Conservation (phyloP, 2,329 filamentous ascomycete genomes). For the Stachybotrys chlorohalonatus region DNA sequence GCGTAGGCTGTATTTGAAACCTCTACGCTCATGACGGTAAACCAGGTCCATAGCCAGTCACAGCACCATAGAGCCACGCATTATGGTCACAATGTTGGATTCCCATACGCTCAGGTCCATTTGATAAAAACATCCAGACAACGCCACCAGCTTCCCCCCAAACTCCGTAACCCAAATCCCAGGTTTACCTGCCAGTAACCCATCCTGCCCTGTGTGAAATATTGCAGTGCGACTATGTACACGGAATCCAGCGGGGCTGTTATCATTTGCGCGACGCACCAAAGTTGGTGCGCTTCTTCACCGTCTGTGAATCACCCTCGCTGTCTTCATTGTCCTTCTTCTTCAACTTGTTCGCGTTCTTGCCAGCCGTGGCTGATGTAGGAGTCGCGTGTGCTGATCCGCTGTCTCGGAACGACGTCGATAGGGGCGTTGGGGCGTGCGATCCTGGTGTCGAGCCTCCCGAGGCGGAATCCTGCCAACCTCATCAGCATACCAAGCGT, state of each 20-base stretch:
- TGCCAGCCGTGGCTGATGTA: conserved; percentile 39
- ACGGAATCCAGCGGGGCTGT: background rate
- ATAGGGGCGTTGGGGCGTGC: conserved; percentile 45
- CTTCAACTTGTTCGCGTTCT: conserved; percentile 40
- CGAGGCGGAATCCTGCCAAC: conserved; percentile 31
- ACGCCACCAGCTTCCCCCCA: background rate
- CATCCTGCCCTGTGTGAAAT: background rate
- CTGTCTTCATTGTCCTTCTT: conserved; percentile 49
- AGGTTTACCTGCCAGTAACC: background rate
- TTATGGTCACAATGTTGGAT: no score
- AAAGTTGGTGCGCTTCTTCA: conserved; percentile 50
- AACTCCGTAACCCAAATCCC: conserved; percentile 1
- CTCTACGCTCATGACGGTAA: no score
- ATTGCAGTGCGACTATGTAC: background rate
- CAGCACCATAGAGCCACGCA: no score
- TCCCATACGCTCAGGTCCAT: background rate
- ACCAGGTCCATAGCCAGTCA: no score
- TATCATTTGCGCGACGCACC: conserved; percentile 41
- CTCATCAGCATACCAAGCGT: conserved; percentile 2
- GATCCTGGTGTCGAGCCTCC: conserved; percentile 31
- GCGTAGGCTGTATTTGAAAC: no score
- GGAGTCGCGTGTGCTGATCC: conserved; percentile 47
- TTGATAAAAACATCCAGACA: background rate
- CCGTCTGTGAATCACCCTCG: conserved; percentile 45
- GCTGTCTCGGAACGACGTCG: conserved; percentile 41